A percentile compares a stretch with the other conserved stretches of the same genome.
These are phyloP conservation scores for Exophiala bonariae DNA, from an alignment of 2,329 filamentous ascomycete species.

Conservation along the genomic window DNA sequence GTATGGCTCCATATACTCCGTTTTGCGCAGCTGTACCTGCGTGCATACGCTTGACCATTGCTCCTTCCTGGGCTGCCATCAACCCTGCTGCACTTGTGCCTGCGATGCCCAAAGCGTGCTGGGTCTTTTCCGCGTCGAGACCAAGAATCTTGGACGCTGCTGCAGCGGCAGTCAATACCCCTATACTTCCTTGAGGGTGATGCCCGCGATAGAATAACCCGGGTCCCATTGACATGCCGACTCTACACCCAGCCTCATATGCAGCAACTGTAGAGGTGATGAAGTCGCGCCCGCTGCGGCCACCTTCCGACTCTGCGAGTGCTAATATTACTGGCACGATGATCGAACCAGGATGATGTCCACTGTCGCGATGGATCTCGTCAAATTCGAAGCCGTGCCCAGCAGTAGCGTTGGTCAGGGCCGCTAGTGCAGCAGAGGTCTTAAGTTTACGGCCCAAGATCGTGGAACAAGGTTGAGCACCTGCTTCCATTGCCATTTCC, in stretches of 20 bases:
- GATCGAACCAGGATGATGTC: no score
- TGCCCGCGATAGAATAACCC: conserved; percentile 38
- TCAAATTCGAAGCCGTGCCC: no score
- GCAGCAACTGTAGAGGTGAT: conserved; percentile 33
- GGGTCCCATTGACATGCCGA: conserved; percentile 37
- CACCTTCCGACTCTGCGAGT: no score
- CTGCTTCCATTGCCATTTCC: conserved; percentile 8
- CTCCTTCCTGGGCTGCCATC: conserved; percentile 44
- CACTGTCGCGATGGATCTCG: no score
- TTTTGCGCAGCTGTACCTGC: conserved; percentile 46
- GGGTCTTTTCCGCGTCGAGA: conserved; percentile 30
- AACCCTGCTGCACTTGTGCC: conserved; percentile 39
- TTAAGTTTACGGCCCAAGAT: no score
- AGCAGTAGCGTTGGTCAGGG: no score
- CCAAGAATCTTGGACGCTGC: conserved; percentile 35
- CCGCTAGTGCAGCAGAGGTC: no score
- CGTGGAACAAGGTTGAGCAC: no score
- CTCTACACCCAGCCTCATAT: conserved; percentile 40
- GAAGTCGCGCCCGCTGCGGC: no score
- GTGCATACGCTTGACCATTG: conserved; percentile 46
- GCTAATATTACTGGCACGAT: no score
- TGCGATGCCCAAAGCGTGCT: conserved; percentile 40
- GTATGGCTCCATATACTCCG: conserved; percentile 40
- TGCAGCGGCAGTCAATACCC: no score
- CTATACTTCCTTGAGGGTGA: conserved; percentile 28